Evolutionary conservation across 2,329 filamentous ascomycete genomes (phyloP).

Genomic region (Alternaria viburni): DNA sequence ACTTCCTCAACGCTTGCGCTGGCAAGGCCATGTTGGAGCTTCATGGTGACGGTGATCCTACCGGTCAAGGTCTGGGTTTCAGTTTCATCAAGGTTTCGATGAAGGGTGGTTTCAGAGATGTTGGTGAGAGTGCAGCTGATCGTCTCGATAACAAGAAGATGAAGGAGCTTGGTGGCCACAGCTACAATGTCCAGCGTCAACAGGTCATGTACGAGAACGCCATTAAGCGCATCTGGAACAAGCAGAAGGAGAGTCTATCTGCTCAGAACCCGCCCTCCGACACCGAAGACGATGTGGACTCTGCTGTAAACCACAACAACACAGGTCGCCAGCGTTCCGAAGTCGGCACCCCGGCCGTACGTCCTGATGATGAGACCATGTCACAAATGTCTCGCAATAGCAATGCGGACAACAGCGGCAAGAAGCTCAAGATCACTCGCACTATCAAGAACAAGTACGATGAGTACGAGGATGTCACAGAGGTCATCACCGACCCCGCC

Average conservation of each 20-base stretch:
- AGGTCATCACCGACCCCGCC: slow-evolving; percentile 69
- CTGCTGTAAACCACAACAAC: slow-evolving; percentile 53
- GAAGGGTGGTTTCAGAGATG: slow-evolving; percentile 95
- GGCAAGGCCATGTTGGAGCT: slow-evolving; percentile 97
- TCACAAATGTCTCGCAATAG: slow-evolving; percentile 58
- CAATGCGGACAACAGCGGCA: slow-evolving; percentile 67
- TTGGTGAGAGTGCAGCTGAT: slow-evolving; percentile 86
- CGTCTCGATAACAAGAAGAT: slow-evolving; percentile 79
- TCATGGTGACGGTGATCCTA: slow-evolving; percentile 93
- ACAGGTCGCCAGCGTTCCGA: slow-evolving; percentile 62
- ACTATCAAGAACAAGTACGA: slow-evolving; percentile 68
- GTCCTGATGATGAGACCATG: slow-evolving; percentile 72
- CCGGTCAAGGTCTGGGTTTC: slow-evolving; percentile 89
- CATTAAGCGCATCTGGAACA: slow-evolving; percentile 90
- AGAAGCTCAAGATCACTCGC: slow-evolving; percentile 75
- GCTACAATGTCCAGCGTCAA: slow-evolving; percentile 96
- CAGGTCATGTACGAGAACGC: slow-evolving; percentile 90
- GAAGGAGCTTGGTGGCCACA: slow-evolving; percentile 80
- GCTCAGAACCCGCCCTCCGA: slow-evolving; percentile 78
- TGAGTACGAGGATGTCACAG: slow-evolving; percentile 59
- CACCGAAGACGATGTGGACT: slow-evolving; percentile 68
- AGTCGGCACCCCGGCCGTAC: slow-evolving; percentile 62
- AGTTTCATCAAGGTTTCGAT: slow-evolving; percentile 98
- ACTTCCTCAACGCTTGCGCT: slow-evolving; percentile 90
- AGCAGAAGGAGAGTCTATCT: slow-evolving; percentile 79